phyloP scores from a whole-genome alignment of 208 protist genomes.

The Leishmania guyanensis region DNA sequence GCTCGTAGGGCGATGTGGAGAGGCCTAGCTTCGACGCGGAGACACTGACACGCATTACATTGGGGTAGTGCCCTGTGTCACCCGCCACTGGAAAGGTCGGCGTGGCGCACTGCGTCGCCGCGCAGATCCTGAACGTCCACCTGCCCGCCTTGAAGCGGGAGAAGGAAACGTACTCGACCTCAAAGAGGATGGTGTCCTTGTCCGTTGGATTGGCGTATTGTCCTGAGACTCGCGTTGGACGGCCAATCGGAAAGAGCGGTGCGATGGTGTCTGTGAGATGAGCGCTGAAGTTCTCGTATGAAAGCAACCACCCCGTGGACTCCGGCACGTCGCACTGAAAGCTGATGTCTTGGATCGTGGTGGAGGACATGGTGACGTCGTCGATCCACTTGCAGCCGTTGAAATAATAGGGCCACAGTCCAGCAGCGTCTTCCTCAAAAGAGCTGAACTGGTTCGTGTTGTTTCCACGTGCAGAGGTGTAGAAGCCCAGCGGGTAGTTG shows the following conservation, averaged over 20 bases:
- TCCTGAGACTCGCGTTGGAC: slow-evolving; percentile 26
- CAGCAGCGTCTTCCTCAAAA: slow-evolving; percentile 6
- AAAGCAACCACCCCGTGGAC: slow-evolving; percentile 28
- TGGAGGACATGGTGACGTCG: slow-evolving; percentile 31
- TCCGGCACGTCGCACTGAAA: slow-evolving; percentile 31
- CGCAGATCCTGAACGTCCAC: slow-evolving; percentile 29
- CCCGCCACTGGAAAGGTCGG: not conserved
- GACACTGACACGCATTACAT: slow-evolving; percentile 8
- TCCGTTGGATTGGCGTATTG: slow-evolving; percentile 11
- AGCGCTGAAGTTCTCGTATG: slow-evolving; percentile 27
- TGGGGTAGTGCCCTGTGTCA: slow-evolving; percentile 9
- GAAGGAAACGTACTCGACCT: slow-evolving; percentile 34
- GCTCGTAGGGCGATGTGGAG: not conserved
- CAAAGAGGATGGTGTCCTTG: slow-evolving; percentile 18
- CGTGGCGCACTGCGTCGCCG: slow-evolving; percentile 5
- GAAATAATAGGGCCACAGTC: not conserved
- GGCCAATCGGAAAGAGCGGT: slow-evolving; percentile 36
- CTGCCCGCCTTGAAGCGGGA: slow-evolving; percentile 25
- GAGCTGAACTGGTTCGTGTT: slow-evolving; percentile 36
- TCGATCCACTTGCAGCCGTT: slow-evolving; percentile 22
- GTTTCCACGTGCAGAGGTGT: slow-evolving; percentile 27
- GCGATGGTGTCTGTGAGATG: slow-evolving; percentile 27
- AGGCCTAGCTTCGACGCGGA: slow-evolving; percentile 6
- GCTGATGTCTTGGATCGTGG: slow-evolving; percentile 27
- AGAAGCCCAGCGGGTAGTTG: slow-evolving; percentile 18